Conservation (phyloP, 1,284 basidiomycete genomes). For the Termitomyces sp. region DNA sequence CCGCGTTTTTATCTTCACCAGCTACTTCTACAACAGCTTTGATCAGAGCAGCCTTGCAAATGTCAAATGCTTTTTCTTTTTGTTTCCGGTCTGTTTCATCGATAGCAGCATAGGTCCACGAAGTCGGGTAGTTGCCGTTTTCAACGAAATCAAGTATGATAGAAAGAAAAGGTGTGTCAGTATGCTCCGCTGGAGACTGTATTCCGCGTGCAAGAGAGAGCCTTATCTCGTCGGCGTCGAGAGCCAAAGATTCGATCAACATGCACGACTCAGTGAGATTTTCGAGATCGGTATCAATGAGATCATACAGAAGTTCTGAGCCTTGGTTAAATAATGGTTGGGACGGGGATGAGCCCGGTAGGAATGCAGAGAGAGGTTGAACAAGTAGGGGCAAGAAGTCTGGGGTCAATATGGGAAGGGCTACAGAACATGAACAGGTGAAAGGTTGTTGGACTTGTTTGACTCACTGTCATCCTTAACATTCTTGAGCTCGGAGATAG, state of each 20-base stretch:
- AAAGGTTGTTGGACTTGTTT: neutral
- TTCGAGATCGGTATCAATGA: conserved; percentile 67
- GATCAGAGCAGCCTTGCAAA: conserved; percentile 80
- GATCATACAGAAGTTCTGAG: conserved; percentile 40
- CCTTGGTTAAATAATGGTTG: conserved; percentile 38
- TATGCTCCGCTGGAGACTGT: conserved; percentile 53
- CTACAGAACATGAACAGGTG: conserved; percentile 24
- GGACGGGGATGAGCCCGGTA: conserved; percentile 39
- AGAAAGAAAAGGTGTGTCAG: conserved; percentile 53
- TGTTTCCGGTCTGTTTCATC: conserved; percentile 42
- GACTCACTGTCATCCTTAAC: conserved; percentile 55
- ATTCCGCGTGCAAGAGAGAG: conserved; percentile 65
- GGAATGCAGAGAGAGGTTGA: conserved; percentile 52
- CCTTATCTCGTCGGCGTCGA: conserved; percentile 72
- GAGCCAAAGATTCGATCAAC: conserved; percentile 67
- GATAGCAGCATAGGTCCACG: conserved; percentile 49
- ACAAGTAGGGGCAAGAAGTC: conserved; percentile 62
- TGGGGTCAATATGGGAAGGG: conserved; percentile 52
- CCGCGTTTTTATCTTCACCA: conserved; percentile 76
- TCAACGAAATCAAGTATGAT: conserved; percentile 72
- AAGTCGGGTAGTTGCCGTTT: conserved; percentile 54
- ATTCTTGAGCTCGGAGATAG: conserved; percentile 61
- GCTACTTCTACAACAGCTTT: conserved; percentile 82
- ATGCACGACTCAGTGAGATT: conserved; percentile 68
- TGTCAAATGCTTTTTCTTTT: conserved; percentile 69